These are phyloP conservation scores for Cryptococcus hybrid DNA, from an alignment of 1,284 basidiomycete genomes.

Conservation along the genomic window DNA sequence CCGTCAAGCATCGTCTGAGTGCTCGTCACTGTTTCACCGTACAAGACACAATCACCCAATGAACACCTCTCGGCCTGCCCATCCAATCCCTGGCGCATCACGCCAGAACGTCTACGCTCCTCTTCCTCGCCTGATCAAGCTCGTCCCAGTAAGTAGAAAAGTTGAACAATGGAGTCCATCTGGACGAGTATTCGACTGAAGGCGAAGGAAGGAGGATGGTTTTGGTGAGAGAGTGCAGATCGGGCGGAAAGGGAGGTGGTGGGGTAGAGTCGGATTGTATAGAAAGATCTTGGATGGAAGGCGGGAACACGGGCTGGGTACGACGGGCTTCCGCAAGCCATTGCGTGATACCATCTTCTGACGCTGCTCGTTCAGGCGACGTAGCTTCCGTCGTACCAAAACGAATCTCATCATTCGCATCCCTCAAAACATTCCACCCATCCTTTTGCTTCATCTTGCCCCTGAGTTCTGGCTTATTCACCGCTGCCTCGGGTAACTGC, in stretches of 20 bases:
- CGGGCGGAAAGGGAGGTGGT: slow-evolving; percentile 54
- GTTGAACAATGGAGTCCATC: slow-evolving; percentile 54
- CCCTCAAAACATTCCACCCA: slow-evolving; percentile 52
- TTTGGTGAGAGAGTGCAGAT: slow-evolving; percentile 40
- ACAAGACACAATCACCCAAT: slow-evolving; percentile 74
- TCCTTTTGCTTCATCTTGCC: slow-evolving; percentile 25
- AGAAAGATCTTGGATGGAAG: slow-evolving; percentile 20
- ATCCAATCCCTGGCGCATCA: slow-evolving; percentile 24
- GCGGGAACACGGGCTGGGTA: slow-evolving; percentile 41
- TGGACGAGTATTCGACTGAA: slow-evolving; percentile 21
- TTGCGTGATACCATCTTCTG: slow-evolving; percentile 35
- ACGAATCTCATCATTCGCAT: slow-evolving; percentile 67
- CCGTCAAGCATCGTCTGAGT: slow-evolving; percentile 96
- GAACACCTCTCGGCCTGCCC: slow-evolving; percentile 21
- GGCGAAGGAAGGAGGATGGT: slow-evolving; percentile 37
- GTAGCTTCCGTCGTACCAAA: slow-evolving; percentile 53
- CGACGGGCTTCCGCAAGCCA: slow-evolving; percentile 42
- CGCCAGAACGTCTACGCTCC: slow-evolving; percentile 22
- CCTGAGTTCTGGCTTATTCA: slow-evolving; percentile 18
- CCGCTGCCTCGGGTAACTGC: slow-evolving; percentile 13
- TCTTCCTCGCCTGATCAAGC: slow-evolving; percentile 40
- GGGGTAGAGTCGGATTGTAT: slow-evolving; percentile 42
- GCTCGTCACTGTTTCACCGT: slow-evolving; percentile 86
- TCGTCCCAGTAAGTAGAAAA: slow-evolving; percentile 48
- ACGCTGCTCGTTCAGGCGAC: slow-evolving; percentile 4